Base-by-base conservation (phyloP, 305 asterid genomes). In the Ajuga reptans region DNA sequence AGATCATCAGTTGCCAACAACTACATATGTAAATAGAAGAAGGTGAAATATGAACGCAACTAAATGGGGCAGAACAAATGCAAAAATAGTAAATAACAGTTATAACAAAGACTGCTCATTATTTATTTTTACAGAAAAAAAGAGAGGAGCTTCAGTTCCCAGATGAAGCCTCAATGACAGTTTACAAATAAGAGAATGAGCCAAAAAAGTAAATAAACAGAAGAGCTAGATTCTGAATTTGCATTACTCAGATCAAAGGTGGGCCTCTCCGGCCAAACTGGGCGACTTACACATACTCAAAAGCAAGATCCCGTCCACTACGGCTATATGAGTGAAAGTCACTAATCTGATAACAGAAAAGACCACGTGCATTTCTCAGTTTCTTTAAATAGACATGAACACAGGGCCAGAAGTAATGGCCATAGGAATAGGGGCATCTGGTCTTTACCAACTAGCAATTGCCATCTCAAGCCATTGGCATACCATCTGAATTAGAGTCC, bases 41-140 rank as follows among this genome's bases (percentile, higher is more conserved):
- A 70, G 41, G 50, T 39, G 51, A 58, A 68, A 54, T 17, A 61
- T 60, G 66, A 53, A 60, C 10, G 65, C 33, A 66, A 21, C 52
- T 36, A n/a, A 74, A 64, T 59, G 68, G 18, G 72, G 67, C n/a
- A 63, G 17, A 58, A 45, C 9, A 42, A 24, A 41, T 75, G 58
- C 24, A 16, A 53, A 50, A 18, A 24, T 58, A 24, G 37, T 49
- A 49, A 56, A 49, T 3, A 63, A 49, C 21, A 67, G 67, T 8
- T 34, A 59, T 34, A 43, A 65, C 24, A 21, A 37, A 7, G 15
- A 54, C 58, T 7, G 36, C 56, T 61, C 59, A 42, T 57, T 0
- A 21, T 21, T 57, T 0, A 21, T 21, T 21, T 0, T 21, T 21
- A 21, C 71, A 43, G 50, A 31, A 70, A 0, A 58, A 31, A 5